Evolutionary conservation across 2,329 filamentous ascomycete species (phyloP), one percentile per base, ranked within the genome.

Genomic region (Fusarium oligoseptatum): DNA sequence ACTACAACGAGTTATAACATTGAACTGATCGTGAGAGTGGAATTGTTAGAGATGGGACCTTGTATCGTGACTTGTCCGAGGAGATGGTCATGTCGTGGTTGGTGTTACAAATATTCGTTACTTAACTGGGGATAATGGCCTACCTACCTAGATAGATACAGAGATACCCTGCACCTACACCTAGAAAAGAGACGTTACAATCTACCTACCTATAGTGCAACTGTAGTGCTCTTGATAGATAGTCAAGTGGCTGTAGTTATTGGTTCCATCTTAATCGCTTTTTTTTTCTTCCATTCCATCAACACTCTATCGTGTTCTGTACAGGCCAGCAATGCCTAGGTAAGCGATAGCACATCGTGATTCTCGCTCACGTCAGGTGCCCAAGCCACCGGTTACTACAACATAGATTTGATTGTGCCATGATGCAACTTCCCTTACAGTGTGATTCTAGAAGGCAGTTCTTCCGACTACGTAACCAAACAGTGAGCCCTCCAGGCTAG

Each of bases 1-100:
- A 73, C 61, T 68, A n/a, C 57, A 12, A 55, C 27, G n/a, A 55
- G 50, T 55, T 32, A n/a, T 32, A 32, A 55, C 14, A 29, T 55
- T 29, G 20, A 34, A 55, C 2, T n/a, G 11, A 20, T 32, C 11
- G 50, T 20, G 27, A 55, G 6, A 32, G 50, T 20, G 27, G 50
- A 55, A 55, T 55, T 55, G 27, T 32, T 34, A 7, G 27, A 55
- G 27, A 34, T 27, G 45, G 8, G 32, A 24, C 22, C 14, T 11
- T 52, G 48, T 22, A 57, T 36, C 55, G 15, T 6, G 29, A 34
- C 20, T 17, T 22, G 55, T 57, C 29, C 34, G 55, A 22, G 55
- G 32, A 57, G 55, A 57, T 57, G 34, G 32, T 10, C 32, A 17
- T 22, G 55, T 29, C 27, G 27, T 32, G 27, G 50, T 32, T 32